Evolutionary conservation across 192 early-diverging fungal genomes (phyloP), one percentile per base, ranked within the genome.

Genomic region (Coemansia sp.): DNA sequence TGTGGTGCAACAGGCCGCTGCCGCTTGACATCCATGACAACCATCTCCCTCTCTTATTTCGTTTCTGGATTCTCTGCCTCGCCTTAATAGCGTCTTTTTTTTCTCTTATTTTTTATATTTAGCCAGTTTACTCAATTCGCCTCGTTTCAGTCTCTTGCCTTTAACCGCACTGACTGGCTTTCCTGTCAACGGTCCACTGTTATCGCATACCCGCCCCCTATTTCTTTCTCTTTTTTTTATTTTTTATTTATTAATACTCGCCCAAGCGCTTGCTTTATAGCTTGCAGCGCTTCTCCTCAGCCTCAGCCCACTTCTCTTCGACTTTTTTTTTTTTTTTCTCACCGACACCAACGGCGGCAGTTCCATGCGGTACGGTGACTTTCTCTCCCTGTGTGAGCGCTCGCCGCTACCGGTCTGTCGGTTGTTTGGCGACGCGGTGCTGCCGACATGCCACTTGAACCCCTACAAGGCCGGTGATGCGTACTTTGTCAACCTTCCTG

Each of bases 351-450:
- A 58, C 66, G 36, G 59, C 34, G 58, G 48, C 69, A 41, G 67
- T 63, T 58, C 67, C 19, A 84, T 84, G 82, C 73, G 74, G 51
- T 84, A 79, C 72, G 82, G 82, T 62, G 82, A 84, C 73, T 84
- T 84, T 77, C 61, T 70, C 41, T 76, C 66, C 17, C 71, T 84
- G 55, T 84, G 82, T 69, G 68, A 80, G 68, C 77, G 76, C 53
- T 71, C 82, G 61, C 64, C 74, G 63, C 74, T 84, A 32, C 82
- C 82, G 10, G 74, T 66, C 10, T 84, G 82, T 71, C 76, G 77
- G 11, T 57, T 84, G 51, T 84, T 84, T 76, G 74, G 65, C 51
- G 53, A 79, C 29, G 68, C 27, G 6, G 74, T 72, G 21, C 39
- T 73, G 63, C 81, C 77, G 31, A 60, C 60, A 4, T 84, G 82